Conservation (phyloP, 345 rosid species). For the Nasturtium officinale region DNA sequence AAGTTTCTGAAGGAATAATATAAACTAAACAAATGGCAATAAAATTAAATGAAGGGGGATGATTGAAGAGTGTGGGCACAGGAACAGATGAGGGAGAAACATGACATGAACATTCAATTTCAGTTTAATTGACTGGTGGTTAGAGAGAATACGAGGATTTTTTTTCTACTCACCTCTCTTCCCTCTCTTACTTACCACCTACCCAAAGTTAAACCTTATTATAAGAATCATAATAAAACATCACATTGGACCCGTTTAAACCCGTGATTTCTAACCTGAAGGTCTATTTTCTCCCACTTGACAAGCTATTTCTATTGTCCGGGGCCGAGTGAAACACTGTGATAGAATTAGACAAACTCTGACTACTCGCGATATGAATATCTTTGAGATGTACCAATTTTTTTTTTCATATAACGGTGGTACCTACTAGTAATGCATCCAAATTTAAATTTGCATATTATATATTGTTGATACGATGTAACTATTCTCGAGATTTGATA, state of each 20-base stretch:
- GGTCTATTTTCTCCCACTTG: not conserved
- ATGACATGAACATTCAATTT: not conserved
- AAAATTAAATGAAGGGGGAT: not conserved
- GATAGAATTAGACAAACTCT: not conserved
- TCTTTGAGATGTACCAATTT: too few relatives aligned
- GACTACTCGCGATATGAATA: not conserved
- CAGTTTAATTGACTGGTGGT: constrained; percentile 37
- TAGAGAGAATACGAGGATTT: constrained; percentile 14
- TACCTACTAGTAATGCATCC: too few relatives aligned
- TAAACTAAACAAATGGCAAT: not conserved
- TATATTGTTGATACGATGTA: not conserved
- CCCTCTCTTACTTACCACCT: constrained; percentile 28
- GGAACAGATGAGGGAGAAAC: constrained; percentile 12
- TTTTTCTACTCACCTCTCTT: constrained; percentile 1
- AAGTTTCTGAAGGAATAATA: not conserved
- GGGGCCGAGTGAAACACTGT: not conserved
- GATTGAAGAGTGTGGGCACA: constrained; percentile 5
- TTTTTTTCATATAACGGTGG: too few relatives aligned
- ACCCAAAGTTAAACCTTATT: not conserved
- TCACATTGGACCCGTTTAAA: not conserved
- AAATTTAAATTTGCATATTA: too few relatives aligned
- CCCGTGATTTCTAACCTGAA: not conserved
- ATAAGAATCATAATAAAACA: not conserved
- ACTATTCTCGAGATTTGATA: not conserved
- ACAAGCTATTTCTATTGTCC: not conserved